Evolutionary conservation across 2,329 filamentous ascomycete genomes (phyloP).

Genomic region (Salinomyces thailandicus): DNA sequence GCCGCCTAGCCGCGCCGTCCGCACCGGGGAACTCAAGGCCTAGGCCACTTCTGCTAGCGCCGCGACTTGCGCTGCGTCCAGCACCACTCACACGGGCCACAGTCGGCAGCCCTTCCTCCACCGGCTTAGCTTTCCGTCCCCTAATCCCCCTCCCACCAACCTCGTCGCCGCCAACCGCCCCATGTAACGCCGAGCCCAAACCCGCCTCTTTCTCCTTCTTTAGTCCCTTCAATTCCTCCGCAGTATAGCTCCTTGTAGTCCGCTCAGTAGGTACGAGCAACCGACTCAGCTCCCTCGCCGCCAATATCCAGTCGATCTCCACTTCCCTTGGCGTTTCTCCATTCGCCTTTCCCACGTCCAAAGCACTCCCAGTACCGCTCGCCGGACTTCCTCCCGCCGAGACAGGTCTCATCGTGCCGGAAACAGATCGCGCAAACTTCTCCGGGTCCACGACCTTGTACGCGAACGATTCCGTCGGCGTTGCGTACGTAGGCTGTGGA

Average conservation of each 20-base stretch:
- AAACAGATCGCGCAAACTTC: conserved; percentile 54
- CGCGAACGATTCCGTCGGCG: conserved; percentile 77
- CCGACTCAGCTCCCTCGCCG: conserved; percentile 73
- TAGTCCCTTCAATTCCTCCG: conserved; percentile 60
- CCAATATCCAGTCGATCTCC: conserved; percentile 74
- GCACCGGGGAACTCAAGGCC: too few species aligned
- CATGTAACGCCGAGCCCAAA: too few species aligned
- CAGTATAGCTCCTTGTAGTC: conserved; percentile 62
- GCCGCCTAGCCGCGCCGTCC: too few species aligned
- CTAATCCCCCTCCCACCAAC: conserved; percentile 29
- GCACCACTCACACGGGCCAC: too few species aligned
- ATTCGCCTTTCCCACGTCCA: too few species aligned
- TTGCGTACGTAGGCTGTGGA: conserved; percentile 63
- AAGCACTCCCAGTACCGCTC: background rate
- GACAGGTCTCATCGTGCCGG: conserved; percentile 37
- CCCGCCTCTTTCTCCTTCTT: conserved; percentile 39
- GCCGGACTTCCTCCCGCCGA: conserved; percentile 34
- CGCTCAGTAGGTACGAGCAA: conserved; percentile 67
- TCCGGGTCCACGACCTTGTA: conserved; percentile 65
- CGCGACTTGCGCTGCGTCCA: too few species aligned
- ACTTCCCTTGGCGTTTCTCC: too few species aligned
- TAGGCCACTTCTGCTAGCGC: too few species aligned
- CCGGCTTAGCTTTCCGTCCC: conserved; percentile 27
- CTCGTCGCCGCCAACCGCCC: too few species aligned
- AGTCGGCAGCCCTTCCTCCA: background rate